Base-by-base conservation (phyloP, 371 early-diverging fungal species). In the Actinomortierella wolfii region DNA sequence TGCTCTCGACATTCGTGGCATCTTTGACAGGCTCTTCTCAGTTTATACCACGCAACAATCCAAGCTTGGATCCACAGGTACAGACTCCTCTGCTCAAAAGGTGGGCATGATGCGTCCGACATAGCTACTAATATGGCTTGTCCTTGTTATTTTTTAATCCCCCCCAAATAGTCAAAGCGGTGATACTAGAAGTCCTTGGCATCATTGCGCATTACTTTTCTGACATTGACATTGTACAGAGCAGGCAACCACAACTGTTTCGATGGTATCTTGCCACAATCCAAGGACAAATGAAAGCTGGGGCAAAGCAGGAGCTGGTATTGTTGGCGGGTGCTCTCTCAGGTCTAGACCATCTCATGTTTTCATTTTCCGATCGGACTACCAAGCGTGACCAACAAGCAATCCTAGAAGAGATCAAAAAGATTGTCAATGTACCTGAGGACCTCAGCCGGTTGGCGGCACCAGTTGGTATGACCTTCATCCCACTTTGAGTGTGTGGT, bases 141-240 rank as follows among this genome's bases (percentile, higher is more conserved):
- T 25, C 25, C 2, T 48, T 48, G 20, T 8, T 48, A 14, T 13
- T 14, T 15, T 47, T 11, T 2, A 11, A 8, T 20, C 20, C 18
- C 24, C 21, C 47, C 21, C 1, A 47, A 47, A 21, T 11, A 67
- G 80, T 82, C 15, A 82, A 82, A 54, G 83, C 77, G 0, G 75
- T 73, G n/a, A 73, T 86, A 3, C 47, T 84, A 8, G 78, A 80
- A 18, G 56, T 86, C 4, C 51, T 86, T 7, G 85, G 85, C 0
- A 54, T 65, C 0, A 76, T 85, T 45, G 71, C 77, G 0, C 64
- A 71, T 51, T 70, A 78, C 40, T 75, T 77, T 51, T 34, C 34
- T 4, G 34, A 34, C 34, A 34, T 34, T 34, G 34, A 34, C 11
- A 4, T 34, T 34, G 34, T 34, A 11, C 34, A 34, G 34, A 34